Base-by-base conservation (phyloP, 257 asterid species). In the Nicotiana noctiflora region DNA sequence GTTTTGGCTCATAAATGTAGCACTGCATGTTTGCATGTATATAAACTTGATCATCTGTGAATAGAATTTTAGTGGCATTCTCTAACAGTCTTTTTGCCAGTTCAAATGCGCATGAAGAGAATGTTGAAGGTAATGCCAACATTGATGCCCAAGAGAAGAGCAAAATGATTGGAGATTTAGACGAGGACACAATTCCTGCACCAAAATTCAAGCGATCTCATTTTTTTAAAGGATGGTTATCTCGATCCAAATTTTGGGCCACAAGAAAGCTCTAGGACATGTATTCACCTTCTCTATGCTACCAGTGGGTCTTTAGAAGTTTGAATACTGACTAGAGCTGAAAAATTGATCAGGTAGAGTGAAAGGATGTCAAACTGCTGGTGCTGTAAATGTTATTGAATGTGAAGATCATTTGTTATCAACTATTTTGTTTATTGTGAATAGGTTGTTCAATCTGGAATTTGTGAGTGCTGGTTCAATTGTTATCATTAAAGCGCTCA, bases 151-250 rank as follows among this genome's bases (percentile, higher is more conserved):
- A 76, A 74, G 21, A 78, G 63, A 74, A 44, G 23, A 61, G n/a
- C 62, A 49, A 9, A 74, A 64, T 76, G 4, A 37, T 67, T 40
- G 79, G 74, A 57, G 63, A 79, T 51, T 40, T 23, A 65, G 82
- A 85, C 29, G 82, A 76, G 46, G 82, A 72, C 75, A 83, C 56
- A 59, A 76, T 75, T 61, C 80, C 81, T 34, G 72, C 12, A 32
- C 82, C 82, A 52, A 82, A 76, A 77, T 76, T 85, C 57, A 83
- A 76, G 75, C 57, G 77, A 72, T 65, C 85, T 5, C 84, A 82
- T 81, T 81, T 86, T 75, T 59, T 87, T 37, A 88, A 76, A 80
- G 84, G 83, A 79, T 79, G 88, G 80, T 68, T 89, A 15, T 82
- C 86, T 23, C 81, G 87, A 79, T 83, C 90, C 3, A 89, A 79